phyloP scores from a whole-genome alignment of 371 early-diverging fungal species.

The Coemansia sp. region DNA sequence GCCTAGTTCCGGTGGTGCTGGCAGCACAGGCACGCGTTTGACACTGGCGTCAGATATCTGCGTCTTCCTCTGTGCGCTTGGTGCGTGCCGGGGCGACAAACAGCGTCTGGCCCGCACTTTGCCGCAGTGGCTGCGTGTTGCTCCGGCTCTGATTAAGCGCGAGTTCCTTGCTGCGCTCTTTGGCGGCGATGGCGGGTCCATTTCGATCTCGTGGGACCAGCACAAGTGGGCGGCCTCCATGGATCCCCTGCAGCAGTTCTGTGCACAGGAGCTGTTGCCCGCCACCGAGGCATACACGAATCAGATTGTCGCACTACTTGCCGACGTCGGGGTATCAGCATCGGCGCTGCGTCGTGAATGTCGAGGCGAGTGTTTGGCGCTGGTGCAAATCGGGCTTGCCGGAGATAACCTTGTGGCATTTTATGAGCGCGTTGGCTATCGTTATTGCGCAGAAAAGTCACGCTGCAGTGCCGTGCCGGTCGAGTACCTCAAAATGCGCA shows the following conservation, averaged over 20 bases:
- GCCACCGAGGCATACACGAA: slow-evolving; percentile 11
- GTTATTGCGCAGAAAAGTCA: slow-evolving; percentile 17
- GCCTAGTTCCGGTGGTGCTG: too few relatives aligned
- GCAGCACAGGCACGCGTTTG: slow-evolving; percentile 1
- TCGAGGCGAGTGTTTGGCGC: not conserved
- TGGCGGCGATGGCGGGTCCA: slow-evolving; percentile 6
- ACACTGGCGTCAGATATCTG: not conserved
- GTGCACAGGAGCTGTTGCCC: slow-evolving; percentile 4
- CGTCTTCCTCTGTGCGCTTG: slow-evolving; percentile 15
- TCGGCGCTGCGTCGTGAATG: not conserved
- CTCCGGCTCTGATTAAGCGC: slow-evolving; percentile 21
- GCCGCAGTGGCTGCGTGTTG: slow-evolving; percentile 24
- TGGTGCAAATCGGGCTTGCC: slow-evolving; percentile 1
- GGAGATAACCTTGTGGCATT: slow-evolving; percentile 12
- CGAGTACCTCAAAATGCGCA: slow-evolving; percentile 24
- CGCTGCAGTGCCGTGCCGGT: slow-evolving; percentile 20
- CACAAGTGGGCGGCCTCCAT: slow-evolving; percentile 9
- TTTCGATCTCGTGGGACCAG: slow-evolving; percentile 13
- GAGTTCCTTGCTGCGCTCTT: slow-evolving; percentile 29
- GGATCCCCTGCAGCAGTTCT: slow-evolving; percentile 6
- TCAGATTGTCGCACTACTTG: slow-evolving; percentile 17
- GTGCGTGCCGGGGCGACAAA: slow-evolving; percentile 6
- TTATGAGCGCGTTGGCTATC: slow-evolving; percentile 28
- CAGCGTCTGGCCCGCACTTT: not conserved
- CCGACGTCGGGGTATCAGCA: slow-evolving; percentile 15